phyloP scores from a whole-genome alignment of 139 green algal genomes.

The Medakamo hakoo region DNA sequence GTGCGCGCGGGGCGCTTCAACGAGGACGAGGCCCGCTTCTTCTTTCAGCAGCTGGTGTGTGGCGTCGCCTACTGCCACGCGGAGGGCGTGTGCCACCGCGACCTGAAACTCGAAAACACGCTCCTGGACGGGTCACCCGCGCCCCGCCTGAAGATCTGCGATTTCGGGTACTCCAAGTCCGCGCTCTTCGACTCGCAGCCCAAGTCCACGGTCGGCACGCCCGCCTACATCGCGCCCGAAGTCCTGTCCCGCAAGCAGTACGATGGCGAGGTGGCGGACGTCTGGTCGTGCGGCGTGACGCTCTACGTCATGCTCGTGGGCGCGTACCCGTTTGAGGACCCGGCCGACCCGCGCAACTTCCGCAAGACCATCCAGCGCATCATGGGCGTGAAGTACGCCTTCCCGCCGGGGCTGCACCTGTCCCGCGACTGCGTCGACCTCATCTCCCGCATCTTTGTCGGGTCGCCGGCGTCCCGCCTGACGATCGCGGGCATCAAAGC shows the following conservation, averaged over 20 bases:
- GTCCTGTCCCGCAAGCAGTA: constrained; percentile 76
- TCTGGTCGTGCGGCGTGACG: constrained; percentile 96
- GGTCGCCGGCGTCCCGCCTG: constrained; percentile 57
- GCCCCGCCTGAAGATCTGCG: constrained; percentile 89
- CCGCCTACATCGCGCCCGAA: constrained; percentile 96
- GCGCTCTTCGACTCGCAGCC: constrained; percentile 78
- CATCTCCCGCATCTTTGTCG: constrained; percentile 70
- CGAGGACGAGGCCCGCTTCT: constrained; percentile 94
- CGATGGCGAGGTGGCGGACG: constrained; percentile 83
- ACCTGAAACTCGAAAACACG: constrained; percentile 98
- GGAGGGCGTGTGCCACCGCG: constrained; percentile 87
- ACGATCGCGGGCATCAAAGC: constrained; percentile 62
- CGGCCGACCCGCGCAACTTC: constrained; percentile 87
- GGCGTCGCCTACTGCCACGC: constrained; percentile 88
- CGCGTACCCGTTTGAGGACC: constrained; percentile 97
- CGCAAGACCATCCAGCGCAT: constrained; percentile 94
- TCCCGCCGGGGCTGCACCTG: constrained; percentile 55
- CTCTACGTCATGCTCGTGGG: constrained; percentile 98
- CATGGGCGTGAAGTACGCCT: constrained; percentile 74
- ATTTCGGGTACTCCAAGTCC: constrained; percentile 85
- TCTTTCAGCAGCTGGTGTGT: constrained; percentile 96
- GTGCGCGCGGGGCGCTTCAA: constrained; percentile 75
- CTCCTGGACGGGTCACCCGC: constrained; percentile 75
- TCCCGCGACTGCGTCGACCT: constrained; percentile 70
- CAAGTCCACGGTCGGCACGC: constrained; percentile 98